Percentiles rank a stretch among this genome's conserved stretches.
Evolutionary conservation across 2,329 filamentous ascomycete species (phyloP).

Genomic region (Claviceps sorghi): DNA sequence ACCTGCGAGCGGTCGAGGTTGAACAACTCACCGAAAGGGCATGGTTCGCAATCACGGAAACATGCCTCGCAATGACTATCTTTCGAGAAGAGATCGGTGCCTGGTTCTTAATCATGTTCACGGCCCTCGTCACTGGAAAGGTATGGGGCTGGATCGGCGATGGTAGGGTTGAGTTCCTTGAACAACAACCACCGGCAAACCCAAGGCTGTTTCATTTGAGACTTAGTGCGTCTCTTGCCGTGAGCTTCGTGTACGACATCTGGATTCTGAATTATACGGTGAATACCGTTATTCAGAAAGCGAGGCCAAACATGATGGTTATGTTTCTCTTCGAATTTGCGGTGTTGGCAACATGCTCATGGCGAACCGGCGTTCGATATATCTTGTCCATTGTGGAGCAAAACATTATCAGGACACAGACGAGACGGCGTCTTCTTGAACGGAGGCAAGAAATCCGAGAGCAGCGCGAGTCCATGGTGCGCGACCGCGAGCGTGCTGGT

Average conservation of each 20-base stretch:
- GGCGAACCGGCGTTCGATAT: conserved; percentile 69
- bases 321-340: conserved; percentile 99
- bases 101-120: conserved; percentile 95
- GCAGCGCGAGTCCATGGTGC: conserved; percentile 36
- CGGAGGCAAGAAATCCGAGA: conserved; percentile 53
- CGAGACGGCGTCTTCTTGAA: conserved; percentile 50
- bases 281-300: conserved; percentile 69
- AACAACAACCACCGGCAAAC: conserved; percentile 87
- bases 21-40: conserved; percentile 95
- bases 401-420: conserved; percentile 60
- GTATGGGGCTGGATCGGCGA: conserved; percentile 98
- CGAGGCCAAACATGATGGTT: conserved; percentile 97
- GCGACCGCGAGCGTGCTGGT: conserved; percentile 32
- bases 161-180: conserved; percentile 80
- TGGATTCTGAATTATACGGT: conserved; percentile 72
- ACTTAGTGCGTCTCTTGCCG: conserved; percentile 59
- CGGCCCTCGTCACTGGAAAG: conserved; percentile 79
- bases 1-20: conserved; percentile 80
- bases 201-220: conserved; percentile 77
- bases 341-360: conserved; percentile 64
- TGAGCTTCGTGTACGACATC: conserved; percentile 68
- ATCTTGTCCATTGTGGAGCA: conserved; percentile 64
- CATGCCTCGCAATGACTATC: conserved; percentile 93
- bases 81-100: conserved; percentile 90
- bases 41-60: conserved; percentile 97